These are phyloP conservation scores for Flueggea neowawraea DNA, from an alignment of 441 rosid genomes.

Conservation along the genomic window DNA sequence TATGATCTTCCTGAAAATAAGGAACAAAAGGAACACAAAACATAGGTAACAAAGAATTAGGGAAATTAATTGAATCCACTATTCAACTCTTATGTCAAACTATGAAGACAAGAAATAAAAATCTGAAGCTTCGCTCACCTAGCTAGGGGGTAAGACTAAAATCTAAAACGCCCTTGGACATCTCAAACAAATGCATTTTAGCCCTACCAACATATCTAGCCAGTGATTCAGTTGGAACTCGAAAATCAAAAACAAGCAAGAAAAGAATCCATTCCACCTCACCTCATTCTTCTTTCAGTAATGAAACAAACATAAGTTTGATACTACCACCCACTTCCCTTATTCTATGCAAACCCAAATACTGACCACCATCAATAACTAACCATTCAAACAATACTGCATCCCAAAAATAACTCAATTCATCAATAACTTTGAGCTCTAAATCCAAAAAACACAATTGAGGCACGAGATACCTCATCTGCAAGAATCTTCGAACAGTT, in stretches of 20 bases:
- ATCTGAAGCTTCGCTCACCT: not conserved
- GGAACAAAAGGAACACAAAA: not conserved
- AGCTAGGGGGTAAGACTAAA: not conserved
- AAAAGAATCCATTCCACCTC: no score
- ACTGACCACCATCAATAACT: not conserved
- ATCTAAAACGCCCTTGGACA: not conserved
- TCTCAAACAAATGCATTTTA: not conserved
- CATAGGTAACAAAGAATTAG: not conserved
- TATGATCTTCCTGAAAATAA: slow-evolving; percentile 79
- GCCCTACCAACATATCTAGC: not conserved
- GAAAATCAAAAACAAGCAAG: no score
- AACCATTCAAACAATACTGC: not conserved
- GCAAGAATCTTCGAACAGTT: slow-evolving; percentile 93
- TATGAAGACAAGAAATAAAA: no score
- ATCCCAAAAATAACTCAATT: not conserved
- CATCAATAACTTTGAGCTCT: not conserved
- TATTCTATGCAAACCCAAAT: not conserved
- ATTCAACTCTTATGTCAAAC: no score
- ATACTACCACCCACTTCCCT: not conserved
- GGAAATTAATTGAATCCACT: not conserved
- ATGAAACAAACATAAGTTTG: no score
- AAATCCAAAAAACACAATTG: not conserved
- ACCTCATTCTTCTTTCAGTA: no score
- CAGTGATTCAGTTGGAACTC: no score
- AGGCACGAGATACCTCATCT: slow-evolving; percentile 59